Base-by-base conservation (phyloP, 805 yeast genomes). In the Lachancea meyersii region DNA sequence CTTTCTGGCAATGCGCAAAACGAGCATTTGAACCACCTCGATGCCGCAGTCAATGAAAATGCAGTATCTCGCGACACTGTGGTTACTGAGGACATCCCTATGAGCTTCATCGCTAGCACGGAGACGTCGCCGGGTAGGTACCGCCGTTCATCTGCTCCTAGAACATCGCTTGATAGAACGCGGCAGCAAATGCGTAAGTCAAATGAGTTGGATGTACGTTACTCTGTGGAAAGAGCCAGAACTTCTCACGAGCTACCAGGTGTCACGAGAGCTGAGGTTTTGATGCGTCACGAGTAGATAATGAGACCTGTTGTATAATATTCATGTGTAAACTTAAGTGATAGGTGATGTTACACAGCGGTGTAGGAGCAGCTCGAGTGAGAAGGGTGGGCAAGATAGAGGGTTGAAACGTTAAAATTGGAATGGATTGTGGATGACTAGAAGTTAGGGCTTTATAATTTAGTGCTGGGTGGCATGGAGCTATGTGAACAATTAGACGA, bases 171-270 rank as follows among this genome's bases (percentile, higher is more conserved):
- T 36, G 71, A 68, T 34, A 53, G 59, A 41, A 66, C 71, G 3
- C 63, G 72, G 47, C 44, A 49, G 7, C 53, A 61, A 4, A 67
- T 67, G 71, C 38, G 61, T 39, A 56, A 63, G 31, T 60, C 61
- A 5, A 57, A 63, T 31, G 67, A 67, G 47, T 49, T 67, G 18
- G 67, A 64, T 45, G 61, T 59, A 24, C 56, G 71, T 46, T 58
- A 57, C 18, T 65, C 70, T 5, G 55, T 67, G 28, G 71, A 68
- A 35, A 61, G 65, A 35, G 71, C 71, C 1, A 60, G 71, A 51
- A 48, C 64, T 2, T 68, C 72, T 5, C 49, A 67, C 22, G 72
- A 68, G 13, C 48, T 68, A 23, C 72, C 72, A 4, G 71, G 72
- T 11, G 52, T 66, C 19, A 67, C 70, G 0, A 62, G 58, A 38